Evolutionary conservation across 495 filamentous ascomycete genomes (phyloP), one percentile per base, ranked within the genome.

Genomic region (Tuber borchii): DNA sequence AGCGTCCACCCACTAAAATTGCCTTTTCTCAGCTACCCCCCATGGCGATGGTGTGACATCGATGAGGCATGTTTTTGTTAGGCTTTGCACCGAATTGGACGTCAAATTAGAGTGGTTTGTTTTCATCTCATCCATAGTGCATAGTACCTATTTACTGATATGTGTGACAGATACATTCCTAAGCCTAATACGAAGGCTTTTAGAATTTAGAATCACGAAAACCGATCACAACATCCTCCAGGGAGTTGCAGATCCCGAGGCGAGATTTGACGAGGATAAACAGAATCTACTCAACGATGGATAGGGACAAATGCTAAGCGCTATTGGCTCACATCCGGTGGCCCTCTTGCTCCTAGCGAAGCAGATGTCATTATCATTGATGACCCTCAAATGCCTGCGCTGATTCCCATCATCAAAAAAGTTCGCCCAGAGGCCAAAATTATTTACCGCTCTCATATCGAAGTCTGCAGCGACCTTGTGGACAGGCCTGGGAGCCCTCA

Each of bases 171-270:
- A n/a, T n/a, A 85, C 80, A 93, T 96, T 4, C 93, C 93, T 8
- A 94, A 93, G 81, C 93, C 93, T 26, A 90, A 90, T 46, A 92
- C 93, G 0, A 92, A 91, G 26, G 91, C 95, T 22, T 97, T 96
- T 84, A 88, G 92, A 46, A 91, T 93, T 76, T n/a, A n/a, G n/a
- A n/a, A n/a, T n/a, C n/a, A 97, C 93, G 74, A 97, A 97, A 84
- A 94, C 90, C 70, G 92, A 93, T 79, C 93, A 97, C 87, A 97
- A 97, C 82, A 95, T 95, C 80, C 89, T 97, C 4, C 93, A 97
- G 85, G 93, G 93, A 31, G 92, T 95, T 39, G 88, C 89, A 44
- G 84, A 87, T 40, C 88, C 89, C 0, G 86, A 87, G 1, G 88
- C 92, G 72, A 88, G 89, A 16, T 85, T 95, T 26, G 87, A 91